Conservation (phyloP, 192 early-diverging fungal genomes). For the Coemansia sp. region DNA sequence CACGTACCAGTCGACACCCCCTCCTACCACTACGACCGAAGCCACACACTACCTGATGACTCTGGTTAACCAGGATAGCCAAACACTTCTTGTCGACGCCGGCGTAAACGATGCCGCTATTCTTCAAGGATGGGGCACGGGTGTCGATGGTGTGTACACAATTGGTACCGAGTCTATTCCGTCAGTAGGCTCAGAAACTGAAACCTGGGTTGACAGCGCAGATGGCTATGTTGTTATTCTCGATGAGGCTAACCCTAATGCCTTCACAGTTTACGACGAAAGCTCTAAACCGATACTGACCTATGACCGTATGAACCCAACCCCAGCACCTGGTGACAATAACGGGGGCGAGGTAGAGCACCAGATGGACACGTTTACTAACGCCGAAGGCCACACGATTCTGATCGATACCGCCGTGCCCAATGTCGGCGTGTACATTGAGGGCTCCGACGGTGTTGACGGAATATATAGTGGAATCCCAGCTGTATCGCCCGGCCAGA, state of each 20-base stretch:
- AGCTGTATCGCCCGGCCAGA: neutral
- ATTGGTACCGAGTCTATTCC: slow-evolving; percentile 9
- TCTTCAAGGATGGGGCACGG: slow-evolving; percentile 11
- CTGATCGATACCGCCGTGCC: neutral
- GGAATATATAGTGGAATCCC: slow-evolving; percentile 12
- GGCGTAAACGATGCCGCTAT: slow-evolving; percentile 14
- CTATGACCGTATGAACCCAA: slow-evolving; percentile 5
- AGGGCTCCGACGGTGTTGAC: slow-evolving; percentile 13
- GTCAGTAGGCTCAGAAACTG: slow-evolving; percentile 4
- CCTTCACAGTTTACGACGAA: slow-evolving; percentile 27
- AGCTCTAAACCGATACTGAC: slow-evolving; percentile 17
- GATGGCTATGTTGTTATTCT: slow-evolving; percentile 21
- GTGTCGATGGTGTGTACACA: slow-evolving; percentile 36
- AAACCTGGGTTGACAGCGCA: slow-evolving; percentile 35
- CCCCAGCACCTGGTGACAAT: neutral
- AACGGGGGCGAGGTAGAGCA: neutral
- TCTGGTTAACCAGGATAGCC: slow-evolving; percentile 19
- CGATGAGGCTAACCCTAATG: slow-evolving; percentile 27
- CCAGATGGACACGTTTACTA: slow-evolving; percentile 5
- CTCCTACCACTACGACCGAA: neutral
- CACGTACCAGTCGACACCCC: too few species aligned
- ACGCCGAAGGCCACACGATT: slow-evolving; percentile 5
- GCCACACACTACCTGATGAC: slow-evolving; percentile 33
- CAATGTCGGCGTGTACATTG: slow-evolving; percentile 10
- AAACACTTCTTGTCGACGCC: slow-evolving; percentile 26